Base-by-base conservation (phyloP, 805 yeast genomes). In the Metschnikowia anglica region DNA sequence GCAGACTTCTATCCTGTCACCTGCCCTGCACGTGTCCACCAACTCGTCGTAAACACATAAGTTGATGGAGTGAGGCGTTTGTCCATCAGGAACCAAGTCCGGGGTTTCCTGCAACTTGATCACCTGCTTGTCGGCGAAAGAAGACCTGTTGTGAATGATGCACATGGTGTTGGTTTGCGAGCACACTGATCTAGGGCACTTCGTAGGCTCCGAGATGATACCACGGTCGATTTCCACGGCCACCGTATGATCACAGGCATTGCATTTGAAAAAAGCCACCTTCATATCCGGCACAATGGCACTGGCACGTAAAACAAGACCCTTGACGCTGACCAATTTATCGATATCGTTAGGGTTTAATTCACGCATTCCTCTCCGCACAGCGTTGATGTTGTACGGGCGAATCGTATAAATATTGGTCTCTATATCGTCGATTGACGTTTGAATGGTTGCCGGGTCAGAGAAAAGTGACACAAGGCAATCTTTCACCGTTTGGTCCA, bases 241-340 rank as follows among this genome's bases (percentile, higher is more conserved):
- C 34, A 84, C 78, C 0, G 97, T 86, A 65, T 93, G 98, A 52
- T 86, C 91, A 68, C 99, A 93, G 16, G 93, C 95, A 47, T 81
- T 85, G 68, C 99, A 93, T 66, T 83, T 86, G 78, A 93, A 93
- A 58, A 91, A 91, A 0, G 98, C 97, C 36, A 85, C 88, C 61
- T 89, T 90, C 99, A 93, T 93, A 62, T 93, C 99, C 10, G 99
- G 99, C 38, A 93, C 88, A 27, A 93, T 81, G 10, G 97, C 80
- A 6, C 97, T 88, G 5, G 96, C 74, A 55, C 99, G 77, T 39
- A 93, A 70, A 0, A 89, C 95, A 33, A 93, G 73, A 16, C 99
- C 99, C 66, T 91, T 93, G 43, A 93, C 81, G 38, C 88, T 77
- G 8, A 93, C 95, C 45, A 93, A 73, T 60, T 91, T 90, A 66